Evolutionary conservation across 2,329 filamentous ascomycete species (phyloP), one percentile per base, ranked within the genome.

Genomic region (Delphinella strobiligena): DNA sequence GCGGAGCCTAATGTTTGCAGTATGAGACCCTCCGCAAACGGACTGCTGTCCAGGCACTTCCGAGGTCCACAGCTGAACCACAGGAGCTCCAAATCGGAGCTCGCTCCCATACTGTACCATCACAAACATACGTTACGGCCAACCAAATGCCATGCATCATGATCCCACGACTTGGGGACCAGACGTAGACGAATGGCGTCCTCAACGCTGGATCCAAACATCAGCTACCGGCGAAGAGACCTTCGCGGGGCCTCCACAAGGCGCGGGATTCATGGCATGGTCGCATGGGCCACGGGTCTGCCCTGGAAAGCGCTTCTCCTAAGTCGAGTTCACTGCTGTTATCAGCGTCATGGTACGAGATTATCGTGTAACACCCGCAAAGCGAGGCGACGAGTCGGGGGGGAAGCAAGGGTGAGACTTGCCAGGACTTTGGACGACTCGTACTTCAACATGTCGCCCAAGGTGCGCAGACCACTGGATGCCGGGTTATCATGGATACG

Each of bases 241-340:
- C 31, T 4, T 69, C 66, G 49, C 52, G 53, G 1, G 65, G 63
- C 61, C 64, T 0, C 46, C 22, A 7, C 22, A 27, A 7, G 22
- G 12, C n/a, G n/a, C n/a, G n/a, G 22, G 12, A 55, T 1, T 74
- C n/a, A n/a, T n/a, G n/a, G n/a, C n/a, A n/a, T 63, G 43, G 32
- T 65, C 1, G 61, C 69, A 0, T 75, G 69, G 68, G 64, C 66
- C 1, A 51, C 46, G 3, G 70, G 71, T 0, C 67, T 69, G 9
- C 51, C 68, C 69, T 0, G 71, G 71, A 1, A 60, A 67, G 56
- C 72, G 72, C 48, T 69, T 75, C 60, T 59, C 69, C 1, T 67
- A 74, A 52, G 70, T 74, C 2, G 71, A 75, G 50, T 72, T 74
- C 49, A 61, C 64, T 3, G 62, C 61, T 10, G 61, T 67, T 2